Evolutionary conservation across 2,329 filamentous ascomycete species (phyloP), one percentile per base, ranked within the genome.

Genomic region (Magnaporthiopsis incrustans): DNA sequence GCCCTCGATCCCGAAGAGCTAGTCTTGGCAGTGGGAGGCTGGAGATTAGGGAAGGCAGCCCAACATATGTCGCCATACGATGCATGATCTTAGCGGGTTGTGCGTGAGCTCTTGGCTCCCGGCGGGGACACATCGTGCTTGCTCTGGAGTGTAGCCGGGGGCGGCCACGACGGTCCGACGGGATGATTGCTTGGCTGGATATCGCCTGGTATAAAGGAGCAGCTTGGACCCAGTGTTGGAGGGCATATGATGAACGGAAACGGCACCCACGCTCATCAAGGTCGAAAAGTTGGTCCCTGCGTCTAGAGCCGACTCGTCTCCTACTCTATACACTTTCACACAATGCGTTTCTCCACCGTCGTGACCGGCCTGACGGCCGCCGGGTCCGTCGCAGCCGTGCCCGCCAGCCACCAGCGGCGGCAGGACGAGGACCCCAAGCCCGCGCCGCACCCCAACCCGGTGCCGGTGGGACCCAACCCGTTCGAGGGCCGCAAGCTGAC

Each of bases 401-500:
- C 69, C 22, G 64, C 62, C 61, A 33, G 63, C 26, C 25, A 57
- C 53, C 38, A 59, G 18, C 33, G 63, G 38, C 33, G 64, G 32
- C 35, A 59, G 22, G 53, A 14, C 22, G 62, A 50, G 25, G 25
- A n/a, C 18, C 27, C 10, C 57, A 11, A 26, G 18, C 57, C 57
- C 3, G 44, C 44, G 22, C 44, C 44, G 4, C 44, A 53, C 22
- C 44, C 44, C 22, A 44, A 44, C 38, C 38, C 38, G 14, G 38
- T 44, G 38, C 38, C 38, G 4, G 61, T 32, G 27, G 65, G 66
- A 33, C 64, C 69, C 62, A 78, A 79, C 64, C 77, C 83, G 0
- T 84, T 86, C 69, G 65, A 73, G 1, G 78, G 78, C 65, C 79
- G 78, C 67, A 77, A 74, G 8, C 72, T 84, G 32, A 83, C 80